phyloP scores from a whole-genome alignment of 139 green algal species.

The Protoeuglena noctilucae region DNA sequence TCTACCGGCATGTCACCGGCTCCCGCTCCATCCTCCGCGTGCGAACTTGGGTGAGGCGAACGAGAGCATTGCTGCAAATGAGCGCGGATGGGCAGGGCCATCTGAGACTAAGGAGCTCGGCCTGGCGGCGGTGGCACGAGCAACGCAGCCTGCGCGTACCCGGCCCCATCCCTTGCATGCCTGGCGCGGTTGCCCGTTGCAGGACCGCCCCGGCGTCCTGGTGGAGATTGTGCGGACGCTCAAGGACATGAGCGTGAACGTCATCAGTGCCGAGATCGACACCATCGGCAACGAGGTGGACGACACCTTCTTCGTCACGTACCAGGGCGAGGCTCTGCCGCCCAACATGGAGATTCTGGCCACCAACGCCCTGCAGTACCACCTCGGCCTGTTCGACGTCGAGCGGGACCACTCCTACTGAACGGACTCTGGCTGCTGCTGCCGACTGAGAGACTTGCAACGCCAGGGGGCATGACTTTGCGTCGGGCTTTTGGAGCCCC shows the following conservation, averaged over 20 bases:
- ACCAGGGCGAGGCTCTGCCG: constrained; percentile 75
- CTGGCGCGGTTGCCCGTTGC: too few relatives aligned
- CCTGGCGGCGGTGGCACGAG: too few relatives aligned
- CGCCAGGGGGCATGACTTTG: too few relatives aligned
- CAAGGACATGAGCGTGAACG: constrained; percentile 88
- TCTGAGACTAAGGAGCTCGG: too few relatives aligned
- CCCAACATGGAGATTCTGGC: constrained; percentile 68
- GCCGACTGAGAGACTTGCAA: too few relatives aligned
- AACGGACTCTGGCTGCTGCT: constrained; percentile 6
- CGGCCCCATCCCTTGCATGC: too few relatives aligned
- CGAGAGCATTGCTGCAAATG: too few relatives aligned
- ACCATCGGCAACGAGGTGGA: constrained; percentile 43
- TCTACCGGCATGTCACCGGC: neutral
- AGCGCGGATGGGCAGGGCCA: too few relatives aligned
- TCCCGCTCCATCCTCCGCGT: neutral
- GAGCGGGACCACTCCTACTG: constrained; percentile 86
- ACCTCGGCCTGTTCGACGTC: constrained; percentile 67
- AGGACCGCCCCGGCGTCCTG: neutral
- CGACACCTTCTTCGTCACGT: constrained; percentile 80
- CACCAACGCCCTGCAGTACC: constrained; percentile 83
- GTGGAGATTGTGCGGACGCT: constrained; percentile 50
- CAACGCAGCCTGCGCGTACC: too few relatives aligned
- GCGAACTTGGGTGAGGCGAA: too few relatives aligned
- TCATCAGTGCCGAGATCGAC: constrained; percentile 80
- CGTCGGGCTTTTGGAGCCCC: too few relatives aligned